phyloP scores from a whole-genome alignment of 2,329 filamentous ascomycete species.

The Paramyrothecium sp. region DNA sequence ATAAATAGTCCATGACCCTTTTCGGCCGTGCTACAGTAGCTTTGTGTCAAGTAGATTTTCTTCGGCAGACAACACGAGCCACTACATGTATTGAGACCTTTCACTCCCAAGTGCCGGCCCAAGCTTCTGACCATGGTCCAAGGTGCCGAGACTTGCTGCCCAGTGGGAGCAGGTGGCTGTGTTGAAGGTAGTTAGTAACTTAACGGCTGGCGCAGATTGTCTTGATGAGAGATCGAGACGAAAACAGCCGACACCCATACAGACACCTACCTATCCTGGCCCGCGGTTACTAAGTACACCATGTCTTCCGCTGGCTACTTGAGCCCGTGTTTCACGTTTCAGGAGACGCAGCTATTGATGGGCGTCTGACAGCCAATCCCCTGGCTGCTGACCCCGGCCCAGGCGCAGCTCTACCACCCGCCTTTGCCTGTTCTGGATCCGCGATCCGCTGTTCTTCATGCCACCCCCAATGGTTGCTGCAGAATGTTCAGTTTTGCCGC shows the following conservation, averaged over 20 bases:
- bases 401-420: neutral
- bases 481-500: neutral
- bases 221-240: too few relatives aligned
- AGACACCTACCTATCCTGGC: neutral
- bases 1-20: too few relatives aligned
- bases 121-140: too few relatives aligned
- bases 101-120: too few relatives aligned
- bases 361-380: neutral
- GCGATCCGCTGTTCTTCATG: neutral
- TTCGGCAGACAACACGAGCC: too few relatives aligned
- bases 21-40: neutral
- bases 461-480: neutral
- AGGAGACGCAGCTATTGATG: neutral
- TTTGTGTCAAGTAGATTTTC: neutral
- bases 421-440: neutral
- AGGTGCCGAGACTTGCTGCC: too few relatives aligned
- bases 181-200: too few relatives aligned
- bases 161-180: too few relatives aligned
- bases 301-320: neutral
- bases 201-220: too few relatives aligned
- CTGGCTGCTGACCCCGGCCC: neutral
- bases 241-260: neutral
- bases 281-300: neutral
- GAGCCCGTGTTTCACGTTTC: neutral
- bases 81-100: too few relatives aligned